Conservation (phyloP, 1,284 basidiomycete genomes). For the Pyrrhoderma noxium region DNA sequence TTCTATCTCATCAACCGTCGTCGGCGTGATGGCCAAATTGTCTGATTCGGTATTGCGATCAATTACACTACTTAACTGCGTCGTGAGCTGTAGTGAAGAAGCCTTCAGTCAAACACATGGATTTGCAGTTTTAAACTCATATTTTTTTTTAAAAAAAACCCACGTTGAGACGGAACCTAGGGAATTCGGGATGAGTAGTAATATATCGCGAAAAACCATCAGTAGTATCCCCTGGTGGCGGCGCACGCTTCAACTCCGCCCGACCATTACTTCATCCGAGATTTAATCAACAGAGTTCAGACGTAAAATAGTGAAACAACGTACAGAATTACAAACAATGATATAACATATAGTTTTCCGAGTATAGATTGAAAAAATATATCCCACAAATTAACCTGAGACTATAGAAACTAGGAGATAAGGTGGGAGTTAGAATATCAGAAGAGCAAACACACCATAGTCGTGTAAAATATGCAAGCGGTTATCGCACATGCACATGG, state of each 20-base stretch:
- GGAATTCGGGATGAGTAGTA: too few relatives aligned
- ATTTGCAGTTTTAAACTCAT: too few relatives aligned
- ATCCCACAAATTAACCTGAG: conserved; percentile 27
- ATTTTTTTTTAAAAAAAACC: too few relatives aligned
- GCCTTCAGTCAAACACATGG: too few relatives aligned
- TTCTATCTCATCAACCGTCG: too few relatives aligned
- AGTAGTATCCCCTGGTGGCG: background rate
- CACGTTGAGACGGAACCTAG: too few relatives aligned
- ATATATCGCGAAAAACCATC: too few relatives aligned
- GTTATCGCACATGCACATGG: conserved; percentile 27
- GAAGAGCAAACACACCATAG: conserved; percentile 19
- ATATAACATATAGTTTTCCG: conserved; percentile 30
- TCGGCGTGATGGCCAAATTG: too few relatives aligned
- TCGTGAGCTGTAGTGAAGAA: too few relatives aligned
- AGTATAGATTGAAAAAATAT: conserved; percentile 27
- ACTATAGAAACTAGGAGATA: conserved; percentile 17
- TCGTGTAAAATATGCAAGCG: conserved; percentile 24
- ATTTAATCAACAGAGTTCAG: background rate
- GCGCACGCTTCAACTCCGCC: conserved; percentile 6
- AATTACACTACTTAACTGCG: too few relatives aligned
- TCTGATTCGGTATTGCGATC: too few relatives aligned
- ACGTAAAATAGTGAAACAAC: conserved; percentile 3
- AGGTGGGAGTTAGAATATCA: background rate
- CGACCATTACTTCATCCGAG: conserved; percentile 12
- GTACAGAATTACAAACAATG: conserved; percentile 28